These are phyloP conservation scores for Mucor indicus DNA, from an alignment of 371 early-diverging fungal genomes.

Conservation along the genomic window DNA sequence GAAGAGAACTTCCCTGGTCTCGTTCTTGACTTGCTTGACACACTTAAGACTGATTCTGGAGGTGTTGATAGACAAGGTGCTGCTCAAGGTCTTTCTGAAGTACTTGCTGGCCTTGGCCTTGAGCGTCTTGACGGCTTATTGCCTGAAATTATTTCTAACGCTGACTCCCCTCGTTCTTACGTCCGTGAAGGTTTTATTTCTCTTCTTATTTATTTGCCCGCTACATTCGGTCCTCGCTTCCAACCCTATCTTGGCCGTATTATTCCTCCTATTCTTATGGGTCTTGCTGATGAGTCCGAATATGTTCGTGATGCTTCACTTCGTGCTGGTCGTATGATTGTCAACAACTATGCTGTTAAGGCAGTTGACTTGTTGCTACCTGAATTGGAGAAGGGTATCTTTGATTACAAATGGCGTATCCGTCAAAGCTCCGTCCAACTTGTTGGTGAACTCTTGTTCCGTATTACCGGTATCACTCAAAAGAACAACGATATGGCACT, in stretches of 20 bases:
- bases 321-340: constrained; percentile 91
- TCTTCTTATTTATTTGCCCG: constrained; percentile 91
- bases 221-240: constrained; percentile 90
- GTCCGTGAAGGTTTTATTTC: constrained; percentile 97
- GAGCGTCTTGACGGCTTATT: constrained; percentile 85
- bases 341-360: constrained; percentile 83
- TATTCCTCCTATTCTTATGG: constrained; percentile 84
- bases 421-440: constrained; percentile 93
- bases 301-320: constrained; percentile 91
- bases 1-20: constrained; percentile 92
- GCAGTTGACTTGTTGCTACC: constrained; percentile 90
- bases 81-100: constrained; percentile 95
- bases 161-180: constrained; percentile 68
- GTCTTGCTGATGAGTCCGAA: constrained; percentile 95
- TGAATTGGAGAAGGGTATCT: constrained; percentile 87
- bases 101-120: constrained; percentile 88
- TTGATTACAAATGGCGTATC: constrained; percentile 93
- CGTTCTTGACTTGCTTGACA: constrained; percentile 79
- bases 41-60: constrained; percentile 83
- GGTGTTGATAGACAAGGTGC: constrained; percentile 96
- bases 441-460: constrained; percentile 91
- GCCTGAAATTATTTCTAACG: constrained; percentile 86
- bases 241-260: constrained; percentile 84
- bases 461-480: constrained; percentile 83
- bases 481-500: constrained; percentile 45